phyloP scores from a whole-genome alignment of 2,329 filamentous ascomycete genomes.

The Elsinoe fawcettii region DNA sequence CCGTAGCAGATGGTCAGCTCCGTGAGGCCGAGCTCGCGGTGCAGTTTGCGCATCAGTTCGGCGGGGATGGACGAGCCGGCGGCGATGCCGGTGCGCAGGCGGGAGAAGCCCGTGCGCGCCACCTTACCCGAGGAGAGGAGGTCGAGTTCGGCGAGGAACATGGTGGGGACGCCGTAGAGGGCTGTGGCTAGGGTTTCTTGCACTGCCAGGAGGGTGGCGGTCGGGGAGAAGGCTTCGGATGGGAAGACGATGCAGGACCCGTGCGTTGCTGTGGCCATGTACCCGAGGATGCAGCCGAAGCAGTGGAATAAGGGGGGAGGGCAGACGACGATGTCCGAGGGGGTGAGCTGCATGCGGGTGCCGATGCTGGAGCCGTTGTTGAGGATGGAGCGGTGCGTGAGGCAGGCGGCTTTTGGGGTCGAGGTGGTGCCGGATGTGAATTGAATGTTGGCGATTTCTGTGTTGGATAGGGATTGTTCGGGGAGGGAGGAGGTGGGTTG shows the following conservation, averaged over 20 bases:
- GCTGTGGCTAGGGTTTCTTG: constrained; percentile 57
- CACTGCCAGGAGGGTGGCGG: constrained; percentile 58
- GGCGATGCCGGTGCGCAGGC: constrained; percentile 81
- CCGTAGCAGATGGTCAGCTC: constrained; percentile 92
- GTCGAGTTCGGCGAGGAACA: constrained; percentile 86
- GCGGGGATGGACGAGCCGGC: constrained; percentile 80
- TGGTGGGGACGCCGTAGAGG: constrained; percentile 86
- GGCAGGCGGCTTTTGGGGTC: constrained; percentile 76
- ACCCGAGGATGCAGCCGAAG: constrained; percentile 87
- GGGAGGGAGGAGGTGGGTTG: constrained; percentile 34
- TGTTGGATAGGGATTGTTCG: constrained; percentile 44
- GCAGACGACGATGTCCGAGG: constrained; percentile 60
- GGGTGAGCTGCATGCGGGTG: constrained; percentile 70
- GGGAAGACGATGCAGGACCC: constrained; percentile 79
- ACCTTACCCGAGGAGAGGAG: constrained; percentile 51
- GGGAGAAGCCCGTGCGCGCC: constrained; percentile 47
- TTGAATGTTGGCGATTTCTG: constrained; percentile 86
- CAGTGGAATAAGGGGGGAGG: constrained; percentile 58
- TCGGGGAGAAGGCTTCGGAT: constrained; percentile 75
- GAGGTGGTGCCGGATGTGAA: constrained; percentile 96
- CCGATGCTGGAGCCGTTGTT: constrained; percentile 89
- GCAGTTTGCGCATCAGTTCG: constrained; percentile 69
- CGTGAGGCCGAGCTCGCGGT: constrained; percentile 63
- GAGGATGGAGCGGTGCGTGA: constrained; percentile 76
- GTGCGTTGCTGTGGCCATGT: constrained; percentile 86